Evolutionary conservation across 805 yeast species (phyloP), one percentile per base, ranked within the genome.

Genomic region (Schizosaccharomyces octosporus): DNA sequence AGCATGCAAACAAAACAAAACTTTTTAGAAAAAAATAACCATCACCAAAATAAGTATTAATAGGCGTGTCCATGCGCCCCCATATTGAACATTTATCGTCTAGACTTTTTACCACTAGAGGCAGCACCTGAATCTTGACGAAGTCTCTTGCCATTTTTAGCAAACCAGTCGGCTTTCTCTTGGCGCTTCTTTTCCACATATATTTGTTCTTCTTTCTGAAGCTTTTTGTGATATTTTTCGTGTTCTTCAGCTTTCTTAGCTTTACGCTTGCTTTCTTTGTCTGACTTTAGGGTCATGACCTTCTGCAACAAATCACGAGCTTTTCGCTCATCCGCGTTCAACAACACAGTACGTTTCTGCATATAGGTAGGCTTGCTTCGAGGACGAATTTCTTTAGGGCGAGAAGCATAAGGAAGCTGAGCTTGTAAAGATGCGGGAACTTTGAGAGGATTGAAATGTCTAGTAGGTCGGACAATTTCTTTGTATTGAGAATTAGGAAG

Each of bases 341-440:
- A 73, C 5, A 93, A 93, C 61, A 93, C 97, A 0, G 98, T 98
- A 69, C 98, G 81, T 76, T 88, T 93, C 62, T 78, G 79, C 80
- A 84, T 70, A 69, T 90, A 93, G 0, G 95, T 82, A 68, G 80
- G 77, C 72, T 84, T 83, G 64, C 68, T 65, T 64, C 65, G 65
- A 32, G 95, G 94, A 71, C 83, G 85, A 93, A 87, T 85, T 67
- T 81, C 80, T 66, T 83, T 85, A 59, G 89, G 80, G 76, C 93
- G 97, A 13, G 97, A 87, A 69, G 84, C 85, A 76, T 86, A 93
- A 48, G 99, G 99, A 65, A 93, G 76, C 45, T 81, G 81, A 39
- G 82, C 75, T 70, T 83, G 87, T 63, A 93, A 72, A 9, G 85
- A 71, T 68, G 78, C 85, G 39, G 98, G 97, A 64, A 93, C 94